Evolutionary conservation across 2,329 filamentous ascomycete species (phyloP).

Genomic region (Venturia asperata): DNA sequence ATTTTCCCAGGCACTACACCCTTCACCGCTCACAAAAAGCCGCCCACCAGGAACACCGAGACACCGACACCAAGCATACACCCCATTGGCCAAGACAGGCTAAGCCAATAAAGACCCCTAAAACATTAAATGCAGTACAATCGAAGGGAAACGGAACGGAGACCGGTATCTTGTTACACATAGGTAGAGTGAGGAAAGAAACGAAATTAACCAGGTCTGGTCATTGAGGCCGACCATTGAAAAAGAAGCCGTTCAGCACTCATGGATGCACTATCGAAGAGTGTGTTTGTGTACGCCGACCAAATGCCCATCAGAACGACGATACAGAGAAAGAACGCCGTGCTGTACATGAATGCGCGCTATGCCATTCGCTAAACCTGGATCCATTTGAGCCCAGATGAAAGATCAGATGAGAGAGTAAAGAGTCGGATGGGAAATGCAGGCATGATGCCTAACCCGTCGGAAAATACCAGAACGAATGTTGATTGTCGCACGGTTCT

Average conservation of each 20-base stretch:
- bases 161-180: background rate
- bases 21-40: background rate
- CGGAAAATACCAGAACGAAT: background rate
- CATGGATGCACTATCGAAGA: slow-evolving; percentile 13
- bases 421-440: background rate
- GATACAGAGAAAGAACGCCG: background rate
- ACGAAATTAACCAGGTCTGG: background rate
- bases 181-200: background rate
- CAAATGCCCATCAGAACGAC: background rate
- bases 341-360: background rate
- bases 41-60: background rate
- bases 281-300: slow-evolving; percentile 3
- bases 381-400: background rate
- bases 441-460: background rate
- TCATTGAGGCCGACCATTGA: background rate
- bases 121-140: background rate
- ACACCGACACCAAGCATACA: background rate
- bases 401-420: slow-evolving; percentile 5
- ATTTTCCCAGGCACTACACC: background rate
- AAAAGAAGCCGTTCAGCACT: background rate
- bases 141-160: background rate
- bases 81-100: slow-evolving; percentile 6
- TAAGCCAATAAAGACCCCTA: slow-evolving; percentile 9
- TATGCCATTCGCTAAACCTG: background rate
- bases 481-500: background rate